Evolutionary conservation across 2,329 filamentous ascomycete genomes (phyloP), one percentile per base, ranked within the genome.

Genomic region (Meredithiella fracta): DNA sequence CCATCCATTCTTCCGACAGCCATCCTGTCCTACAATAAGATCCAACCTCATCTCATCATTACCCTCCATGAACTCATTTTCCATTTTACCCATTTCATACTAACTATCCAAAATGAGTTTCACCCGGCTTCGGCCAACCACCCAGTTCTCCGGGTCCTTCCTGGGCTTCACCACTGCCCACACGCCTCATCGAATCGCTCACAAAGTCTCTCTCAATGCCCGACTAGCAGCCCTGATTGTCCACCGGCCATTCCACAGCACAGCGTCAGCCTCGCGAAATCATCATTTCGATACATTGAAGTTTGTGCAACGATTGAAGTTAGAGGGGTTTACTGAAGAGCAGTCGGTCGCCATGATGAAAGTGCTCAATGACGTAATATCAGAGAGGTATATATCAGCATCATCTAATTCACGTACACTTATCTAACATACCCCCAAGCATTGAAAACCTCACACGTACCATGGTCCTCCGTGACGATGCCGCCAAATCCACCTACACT

Each of bases 331-430:
- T 68, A 95, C 88, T 23, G 91, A 97, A 68, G 85, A 90, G 62
- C 92, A 98, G 70, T 83, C 90, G 1, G 89, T 88, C 25, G 91
- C 92, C n/a, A 92, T 96, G 85, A 97, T 98, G 92, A 87, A 86
- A 67, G 87, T 97, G 5, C 74, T 98, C 40, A 90, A 89, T 69
- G 90, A 97, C 67, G 91, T 97, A 8, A 96, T 98, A 61, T 87
- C 97, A 67, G 92, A 98, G 71, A 94, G 83, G 82, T 83, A 62
- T 23, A 65, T 11, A 22, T 9, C 34, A 22, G 26, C n/a, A 20
- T 44, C 51, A 17, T 14, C 42, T 14, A 6, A 14, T 44, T 3
- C 8, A 8, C 1, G 7, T 7, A 26, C 26, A 22, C 25, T 25
- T 25, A 40, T n/a, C 34, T 25, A 20, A 17, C n/a, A n/a, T 23